Conservation (phyloP, 2,329 filamentous ascomycete species). For the Fusarium sacchari region DNA sequence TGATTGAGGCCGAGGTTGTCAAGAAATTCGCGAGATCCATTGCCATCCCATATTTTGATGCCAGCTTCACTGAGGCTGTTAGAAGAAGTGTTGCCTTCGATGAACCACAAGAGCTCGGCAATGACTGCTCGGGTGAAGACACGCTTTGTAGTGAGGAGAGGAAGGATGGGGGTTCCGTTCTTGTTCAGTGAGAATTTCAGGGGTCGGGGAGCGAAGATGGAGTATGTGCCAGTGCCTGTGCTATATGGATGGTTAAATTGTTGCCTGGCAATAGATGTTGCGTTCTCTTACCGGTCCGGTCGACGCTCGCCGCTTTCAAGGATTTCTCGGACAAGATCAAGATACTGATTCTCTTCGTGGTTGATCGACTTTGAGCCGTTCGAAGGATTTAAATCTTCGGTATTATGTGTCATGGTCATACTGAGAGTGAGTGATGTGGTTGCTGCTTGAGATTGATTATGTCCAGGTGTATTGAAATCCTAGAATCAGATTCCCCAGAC, state of each 20-base stretch:
- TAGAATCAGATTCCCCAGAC: background rate
- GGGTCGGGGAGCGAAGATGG: conserved; percentile 86
- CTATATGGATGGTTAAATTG: conserved; percentile 54
- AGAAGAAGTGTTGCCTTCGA: conserved; percentile 85
- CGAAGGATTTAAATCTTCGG: conserved; percentile 8
- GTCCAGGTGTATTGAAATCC: background rate
- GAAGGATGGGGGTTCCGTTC: conserved; percentile 73
- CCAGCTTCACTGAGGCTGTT: conserved; percentile 78
- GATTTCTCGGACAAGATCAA: conserved; percentile 88
- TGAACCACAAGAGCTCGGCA: conserved; percentile 95
- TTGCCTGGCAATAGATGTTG: background rate
- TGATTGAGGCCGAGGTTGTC: conserved; percentile 84
- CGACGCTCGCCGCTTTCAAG: conserved; percentile 85
- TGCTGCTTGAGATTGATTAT: background rate
- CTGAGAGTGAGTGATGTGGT: background rate
- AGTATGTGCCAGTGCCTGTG: conserved; percentile 92
- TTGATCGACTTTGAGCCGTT: conserved; percentile 30
- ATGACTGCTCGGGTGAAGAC: conserved; percentile 93
- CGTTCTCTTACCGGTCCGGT: conserved; percentile 74
- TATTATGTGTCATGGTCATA: conserved; percentile 35
- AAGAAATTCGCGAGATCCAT: conserved; percentile 89
- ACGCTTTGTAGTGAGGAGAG: conserved; percentile 95
- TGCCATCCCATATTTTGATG: conserved; percentile 98
- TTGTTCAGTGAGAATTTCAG: conserved; percentile 86
- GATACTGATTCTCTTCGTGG: conserved; percentile 95